These are phyloP conservation scores for Irpex sp. DNA, from an alignment of 1,284 basidiomycete species.

Conservation along the genomic window DNA sequence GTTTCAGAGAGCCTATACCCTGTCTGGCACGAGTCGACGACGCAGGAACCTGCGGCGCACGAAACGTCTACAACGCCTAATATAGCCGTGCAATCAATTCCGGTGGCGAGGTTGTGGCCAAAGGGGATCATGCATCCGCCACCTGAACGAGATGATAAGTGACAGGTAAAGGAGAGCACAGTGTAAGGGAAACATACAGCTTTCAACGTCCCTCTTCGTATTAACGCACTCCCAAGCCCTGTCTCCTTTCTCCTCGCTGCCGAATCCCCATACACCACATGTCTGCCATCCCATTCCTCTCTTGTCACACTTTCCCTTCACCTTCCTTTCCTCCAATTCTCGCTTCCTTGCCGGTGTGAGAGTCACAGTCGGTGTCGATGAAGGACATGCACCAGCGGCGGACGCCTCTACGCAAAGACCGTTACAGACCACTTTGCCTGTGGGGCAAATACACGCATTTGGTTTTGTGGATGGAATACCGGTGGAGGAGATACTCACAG, in stretches of 20 bases:
- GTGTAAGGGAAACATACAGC: too few species aligned
- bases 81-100: constrained; percentile 46
- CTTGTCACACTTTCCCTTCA: background rate
- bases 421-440: constrained; percentile 42
- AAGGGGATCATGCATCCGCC: too few species aligned
- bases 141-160: background rate
- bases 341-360: constrained; percentile 12
- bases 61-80: constrained; percentile 46
- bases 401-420: constrained; percentile 33
- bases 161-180: background rate
- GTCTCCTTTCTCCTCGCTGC: constrained; percentile 14
- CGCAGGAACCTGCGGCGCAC: constrained; percentile 43
- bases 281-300: constrained; percentile 28
- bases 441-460: constrained; percentile 36
- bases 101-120: too few species aligned
- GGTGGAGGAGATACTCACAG: background rate
- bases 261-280: constrained; percentile 36
- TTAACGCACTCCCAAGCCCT: constrained; percentile 47
- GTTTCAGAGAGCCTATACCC: too few species aligned
- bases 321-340: too few species aligned
- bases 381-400: constrained; percentile 19
- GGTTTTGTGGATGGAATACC: constrained; percentile 23
- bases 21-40: constrained; percentile 40
- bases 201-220: constrained; percentile 43
- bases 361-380: constrained; percentile 10